Base-by-base conservation (phyloP, 768 basidiomycete species). In the Boletus reticuloceps region DNA sequence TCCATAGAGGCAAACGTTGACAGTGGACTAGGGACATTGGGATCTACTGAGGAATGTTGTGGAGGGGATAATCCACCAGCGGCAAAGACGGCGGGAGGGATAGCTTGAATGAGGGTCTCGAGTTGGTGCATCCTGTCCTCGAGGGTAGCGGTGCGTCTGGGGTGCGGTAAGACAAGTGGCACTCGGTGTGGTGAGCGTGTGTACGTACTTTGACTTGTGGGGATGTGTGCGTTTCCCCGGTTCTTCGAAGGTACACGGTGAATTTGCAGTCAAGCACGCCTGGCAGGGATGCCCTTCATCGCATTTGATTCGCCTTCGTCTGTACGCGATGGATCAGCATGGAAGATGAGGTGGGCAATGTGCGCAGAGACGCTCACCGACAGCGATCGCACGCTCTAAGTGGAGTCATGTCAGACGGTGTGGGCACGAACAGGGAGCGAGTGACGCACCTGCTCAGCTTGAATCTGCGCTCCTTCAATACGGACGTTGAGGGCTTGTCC, bases 221-320 rank as follows among this genome's bases (percentile, higher is more conserved):
- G 89, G 88, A 65, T 91, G 89, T 1, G 85, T 87, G 54, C 89
- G 77, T 74, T 93, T 93, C 4, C 89, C 89, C 4, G 89, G 87
- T 70, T 92, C 91, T 70, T 92, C 91, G 64, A 92, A 92, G 0
- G 91, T 92, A 60, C 91, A 93, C 9, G 87, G 75, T 3, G 90
- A 90, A 64, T 80, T 88, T 12, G 90, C 88, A 7, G 86, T 85
- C n/a, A 91, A 71, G 69, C 91, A 93, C 13, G 90, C 89, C 72
- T 92, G 89, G 69, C 90, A 93, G 34, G 91, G 91, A 65, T 91
- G 89, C 0, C 91, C 91, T 68, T 93, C 91, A 62, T 93, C 91
- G 66, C 91, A 93, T 64, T 89, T 90, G 68, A 93, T 93, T 64
- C 91, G 77, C 63, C 91, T 78, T 51, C 90, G 88, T 19, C 90